A percentile compares a stretch with the other conserved stretches of the same genome.
Evolutionary conservation across 2,329 filamentous ascomycete genomes (phyloP).

Genomic region (Podosphaera xanthii): DNA sequence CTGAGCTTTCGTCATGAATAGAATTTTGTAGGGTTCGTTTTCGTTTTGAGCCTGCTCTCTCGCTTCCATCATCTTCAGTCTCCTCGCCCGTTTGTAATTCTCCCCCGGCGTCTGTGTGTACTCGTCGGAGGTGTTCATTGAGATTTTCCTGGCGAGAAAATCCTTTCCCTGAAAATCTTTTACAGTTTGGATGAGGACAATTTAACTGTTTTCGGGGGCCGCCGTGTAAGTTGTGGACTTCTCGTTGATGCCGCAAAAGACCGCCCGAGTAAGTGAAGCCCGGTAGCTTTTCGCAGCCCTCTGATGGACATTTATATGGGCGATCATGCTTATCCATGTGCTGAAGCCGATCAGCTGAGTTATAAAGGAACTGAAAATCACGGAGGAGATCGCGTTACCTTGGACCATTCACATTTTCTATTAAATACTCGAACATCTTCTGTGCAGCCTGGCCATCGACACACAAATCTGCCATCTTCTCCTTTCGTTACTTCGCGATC

Average conservation of each 20-base stretch:
- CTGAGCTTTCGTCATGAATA: slow-evolving; percentile 20
- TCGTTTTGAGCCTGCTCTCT: slow-evolving; percentile 24
- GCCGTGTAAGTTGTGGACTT: slow-evolving; percentile 54
- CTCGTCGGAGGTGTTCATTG: slow-evolving; percentile 74
- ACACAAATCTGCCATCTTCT: slow-evolving; percentile 51
- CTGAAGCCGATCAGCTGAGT: slow-evolving; percentile 20
- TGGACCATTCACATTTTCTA: slow-evolving; percentile 65
- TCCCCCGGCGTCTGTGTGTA: slow-evolving; percentile 37
- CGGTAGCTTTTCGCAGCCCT: slow-evolving; percentile 74
- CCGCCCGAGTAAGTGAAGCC: slow-evolving; percentile 93
- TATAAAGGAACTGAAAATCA: background rate
- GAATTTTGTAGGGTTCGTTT: slow-evolving; percentile 16
- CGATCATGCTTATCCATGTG: slow-evolving; percentile 97
- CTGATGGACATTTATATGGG: slow-evolving; percentile 64
- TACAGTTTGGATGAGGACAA: slow-evolving; percentile 73
- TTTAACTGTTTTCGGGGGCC: slow-evolving; percentile 71
- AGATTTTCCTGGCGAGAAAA: slow-evolving; percentile 89
- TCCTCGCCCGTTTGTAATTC: slow-evolving; percentile 19
- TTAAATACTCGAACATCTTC: slow-evolving; percentile 43
- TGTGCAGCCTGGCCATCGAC: slow-evolving; percentile 45
- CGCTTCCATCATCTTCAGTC: slow-evolving; percentile 19
- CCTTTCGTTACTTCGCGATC: slow-evolving; percentile 37
- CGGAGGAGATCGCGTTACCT: slow-evolving; percentile 32
- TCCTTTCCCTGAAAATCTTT: slow-evolving; percentile 66
- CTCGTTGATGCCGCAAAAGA: slow-evolving; percentile 69